Base-by-base conservation (phyloP, 495 filamentous ascomycete genomes). In the Tuber umbilicatum region DNA sequence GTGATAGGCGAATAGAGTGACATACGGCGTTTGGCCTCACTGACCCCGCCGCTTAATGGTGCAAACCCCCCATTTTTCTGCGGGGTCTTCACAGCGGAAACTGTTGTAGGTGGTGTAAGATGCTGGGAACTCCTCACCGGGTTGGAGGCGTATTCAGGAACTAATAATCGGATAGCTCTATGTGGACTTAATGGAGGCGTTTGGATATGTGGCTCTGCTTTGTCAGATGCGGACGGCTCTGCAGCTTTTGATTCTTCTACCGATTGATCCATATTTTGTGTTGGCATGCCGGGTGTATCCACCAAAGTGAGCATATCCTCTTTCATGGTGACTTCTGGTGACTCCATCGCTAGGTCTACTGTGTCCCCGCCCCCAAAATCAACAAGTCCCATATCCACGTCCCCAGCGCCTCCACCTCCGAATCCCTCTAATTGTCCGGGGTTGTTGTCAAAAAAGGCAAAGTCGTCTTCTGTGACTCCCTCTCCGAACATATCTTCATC, bases 361-460 rank as follows among this genome's bases (percentile, higher is more conserved):
- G 71, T 77, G 19, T 75, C 72, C 21, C 43, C 41, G n/a, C 69
- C 71, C 40, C 35, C 68, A 47, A 79, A 41, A 71, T 78, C 73
- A 5, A 79, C 72, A 45, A 75, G 67, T 40, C 73, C 80, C 74
- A 81, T 72, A 72, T 81, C 79, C 35, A 79, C 74, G 50, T 77
- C 80, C 23, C 73, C 76, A 43, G 72, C 73, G 5, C 69, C 73
- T 67, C 50, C 69, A 39, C 82, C 80, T 10, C 70, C 80, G 69
- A 80, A 78, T 10, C 73, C 81, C 23, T 60, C 76, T 43, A 81
- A 64, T 16, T 72, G 69, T n/a, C 76, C 79, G 1, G 79, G 80
- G 35, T 81, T 73, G 31, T 81, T 73, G 70, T 82, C 81, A 75
- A 82, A 82, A 70, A 82, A 82, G 38, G 74, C 78, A 50, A 82